These are phyloP conservation scores for Acacia melanoxylon DNA, from an alignment of 306 rosid species.

Conservation along the genomic window DNA sequence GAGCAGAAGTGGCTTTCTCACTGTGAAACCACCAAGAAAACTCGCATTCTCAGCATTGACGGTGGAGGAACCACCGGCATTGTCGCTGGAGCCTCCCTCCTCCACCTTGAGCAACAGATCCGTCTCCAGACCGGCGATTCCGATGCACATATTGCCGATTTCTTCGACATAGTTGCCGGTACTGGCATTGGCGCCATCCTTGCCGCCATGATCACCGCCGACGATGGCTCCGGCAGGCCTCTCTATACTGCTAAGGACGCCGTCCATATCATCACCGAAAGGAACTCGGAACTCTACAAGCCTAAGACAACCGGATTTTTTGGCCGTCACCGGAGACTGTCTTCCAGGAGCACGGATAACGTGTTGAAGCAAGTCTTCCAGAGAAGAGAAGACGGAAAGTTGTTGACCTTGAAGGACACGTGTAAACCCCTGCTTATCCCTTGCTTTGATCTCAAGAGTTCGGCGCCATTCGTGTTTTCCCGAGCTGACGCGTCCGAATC, in stretches of 20 bases:
- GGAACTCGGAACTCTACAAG: conserved; percentile 55
- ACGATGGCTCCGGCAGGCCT: conserved; percentile 73
- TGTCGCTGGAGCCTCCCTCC: conserved; percentile 73
- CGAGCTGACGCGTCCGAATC: conserved; percentile 84
- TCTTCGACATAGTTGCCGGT: conserved; percentile 85
- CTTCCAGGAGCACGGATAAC: conserved; percentile 71
- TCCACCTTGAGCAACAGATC: conserved; percentile 95
- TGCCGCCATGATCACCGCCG: conserved; percentile 75
- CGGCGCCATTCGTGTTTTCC: conserved; percentile 95
- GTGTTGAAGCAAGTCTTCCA: conserved; percentile 59
- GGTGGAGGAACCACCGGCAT: conserved; percentile 86
- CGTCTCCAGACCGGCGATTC: conserved; percentile 79
- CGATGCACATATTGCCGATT: conserved; percentile 69
- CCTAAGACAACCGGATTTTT: conserved; percentile 36
- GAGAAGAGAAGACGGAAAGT: conserved; percentile 54
- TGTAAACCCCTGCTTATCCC: conserved; percentile 90
- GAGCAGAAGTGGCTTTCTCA: conserved; percentile 98
- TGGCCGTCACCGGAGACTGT: conserved; percentile 54
- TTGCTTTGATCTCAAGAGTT: conserved; percentile 91
- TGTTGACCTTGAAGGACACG: conserved; percentile 80
- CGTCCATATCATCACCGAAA: conserved; percentile 37
- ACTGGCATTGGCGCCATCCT: conserved; percentile 87
- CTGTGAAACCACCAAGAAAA: conserved; percentile 59
- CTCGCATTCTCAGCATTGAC: conserved; percentile 89
- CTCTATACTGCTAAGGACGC: conserved; percentile 73